Percentiles rank a stretch among this genome's conserved stretches.
Conservation (phyloP, 805 yeast species). For the Saccharomycopsis microspora region DNA sequence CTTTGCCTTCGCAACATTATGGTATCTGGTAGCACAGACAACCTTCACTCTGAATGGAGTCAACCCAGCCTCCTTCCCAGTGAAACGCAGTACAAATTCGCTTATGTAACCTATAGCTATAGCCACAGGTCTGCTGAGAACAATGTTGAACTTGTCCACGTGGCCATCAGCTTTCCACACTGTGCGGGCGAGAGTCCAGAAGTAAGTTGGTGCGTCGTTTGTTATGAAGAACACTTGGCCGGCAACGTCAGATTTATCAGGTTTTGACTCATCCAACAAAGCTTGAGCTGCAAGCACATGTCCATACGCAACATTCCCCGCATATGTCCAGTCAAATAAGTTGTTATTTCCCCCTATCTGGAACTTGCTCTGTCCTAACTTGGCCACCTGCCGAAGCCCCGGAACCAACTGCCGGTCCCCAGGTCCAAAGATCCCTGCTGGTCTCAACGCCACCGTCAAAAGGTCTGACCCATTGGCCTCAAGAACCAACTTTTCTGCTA, state of each 20-base stretch:
- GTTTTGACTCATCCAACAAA: conserved; percentile 35
- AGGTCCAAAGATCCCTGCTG: conserved; percentile 98
- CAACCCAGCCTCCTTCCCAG: conserved; percentile 83
- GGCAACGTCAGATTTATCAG: conserved; percentile 32
- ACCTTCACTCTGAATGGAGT: conserved; percentile 92
- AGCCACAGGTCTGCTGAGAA: conserved; percentile 64
- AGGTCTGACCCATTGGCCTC: conserved; percentile 56
- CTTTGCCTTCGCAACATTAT: conserved; percentile 84
- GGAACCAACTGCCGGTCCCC: conserved; percentile 97
- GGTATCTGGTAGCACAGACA: conserved; percentile 89
- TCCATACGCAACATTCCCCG: conserved; percentile 96
- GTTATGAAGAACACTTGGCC: conserved; percentile 89
- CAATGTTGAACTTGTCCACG: conserved; percentile 57
- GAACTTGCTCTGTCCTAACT: conserved; percentile 76
- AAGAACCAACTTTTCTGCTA: conserved; percentile 76
- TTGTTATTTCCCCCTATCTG: conserved; percentile 94
- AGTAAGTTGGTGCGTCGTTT: conserved; percentile 88
- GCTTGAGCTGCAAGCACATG: conserved; percentile 87
- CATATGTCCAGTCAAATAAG: conserved; percentile 93
- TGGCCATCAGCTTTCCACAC: conserved; percentile 97
- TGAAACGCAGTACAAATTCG: conserved; percentile 56
- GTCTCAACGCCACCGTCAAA: conserved; percentile 79
- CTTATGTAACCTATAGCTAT: conserved; percentile 71
- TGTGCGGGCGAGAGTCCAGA: conserved; percentile 93
- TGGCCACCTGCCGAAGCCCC: conserved; percentile 74